These are phyloP conservation scores for Cyberlindnera maclurae DNA, from an alignment of 805 yeast genomes.

Conservation along the genomic window DNA sequence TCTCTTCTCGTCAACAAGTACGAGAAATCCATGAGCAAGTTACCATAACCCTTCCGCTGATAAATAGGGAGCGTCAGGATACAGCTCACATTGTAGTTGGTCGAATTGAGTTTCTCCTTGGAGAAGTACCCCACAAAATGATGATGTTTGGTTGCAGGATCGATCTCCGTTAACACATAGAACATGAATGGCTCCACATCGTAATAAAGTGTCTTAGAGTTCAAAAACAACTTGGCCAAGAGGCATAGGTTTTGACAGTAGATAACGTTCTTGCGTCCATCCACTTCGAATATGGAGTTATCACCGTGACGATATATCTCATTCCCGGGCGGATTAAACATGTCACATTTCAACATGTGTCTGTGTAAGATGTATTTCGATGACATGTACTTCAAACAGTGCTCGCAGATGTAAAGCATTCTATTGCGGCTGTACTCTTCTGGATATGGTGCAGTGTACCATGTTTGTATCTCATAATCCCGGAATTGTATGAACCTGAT, in stretches of 20 bases:
- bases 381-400: slow-evolving; percentile 72
- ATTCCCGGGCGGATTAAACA: slow-evolving; percentile 79
- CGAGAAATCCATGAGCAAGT: slow-evolving; percentile 80
- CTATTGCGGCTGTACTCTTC: slow-evolving; percentile 64
- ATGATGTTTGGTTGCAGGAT: slow-evolving; percentile 36
- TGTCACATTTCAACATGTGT: slow-evolving; percentile 69
- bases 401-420: slow-evolving; percentile 72
- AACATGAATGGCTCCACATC: slow-evolving; percentile 95
- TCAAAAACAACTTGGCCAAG: slow-evolving; percentile 79
- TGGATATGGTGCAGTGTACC: slow-evolving; percentile 94
- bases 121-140: slow-evolving; percentile 94
- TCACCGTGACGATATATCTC: slow-evolving; percentile 77
- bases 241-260: slow-evolving; percentile 89
- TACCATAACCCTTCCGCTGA: slow-evolving; percentile 87
- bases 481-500: slow-evolving; percentile 59
- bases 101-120: slow-evolving; percentile 67
- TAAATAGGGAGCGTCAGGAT: slow-evolving; percentile 82
- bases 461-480: slow-evolving; percentile 70
- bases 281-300: slow-evolving; percentile 81
- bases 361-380: slow-evolving; percentile 61
- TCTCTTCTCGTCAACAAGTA: slow-evolving; percentile 73
- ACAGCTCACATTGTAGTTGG: slow-evolving; percentile 83
- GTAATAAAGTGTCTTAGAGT: slow-evolving; percentile 86
- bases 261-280: slow-evolving; percentile 74
- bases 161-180: slow-evolving; percentile 72